These are phyloP conservation scores for Polygonum aviculare DNA, from an alignment of 148 eudicot species.

Conservation along the genomic window DNA sequence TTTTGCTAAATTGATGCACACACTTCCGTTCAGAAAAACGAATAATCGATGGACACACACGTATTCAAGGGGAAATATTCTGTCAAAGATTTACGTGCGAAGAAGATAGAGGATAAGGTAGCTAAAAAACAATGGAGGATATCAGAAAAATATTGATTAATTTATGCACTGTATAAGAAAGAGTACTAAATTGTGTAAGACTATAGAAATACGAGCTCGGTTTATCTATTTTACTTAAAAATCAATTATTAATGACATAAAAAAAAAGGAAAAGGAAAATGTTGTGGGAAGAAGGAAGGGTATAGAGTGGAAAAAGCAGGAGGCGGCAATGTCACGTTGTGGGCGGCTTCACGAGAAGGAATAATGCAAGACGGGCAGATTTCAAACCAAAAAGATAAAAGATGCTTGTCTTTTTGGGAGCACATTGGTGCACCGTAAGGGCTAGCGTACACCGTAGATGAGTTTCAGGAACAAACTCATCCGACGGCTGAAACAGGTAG, in stretches of 20 bases:
- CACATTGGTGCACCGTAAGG: not conserved
- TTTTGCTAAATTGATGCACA: not conserved
- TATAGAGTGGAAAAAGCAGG: not conserved
- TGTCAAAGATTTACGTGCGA: not conserved
- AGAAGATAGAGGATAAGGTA: too few species aligned
- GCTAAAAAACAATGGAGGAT: too few species aligned
- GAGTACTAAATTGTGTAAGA: too few species aligned
- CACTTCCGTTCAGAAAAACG: too few species aligned
- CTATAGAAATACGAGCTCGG: not conserved
- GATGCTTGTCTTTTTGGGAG: conserved; percentile 6
- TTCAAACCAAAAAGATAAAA: not conserved
- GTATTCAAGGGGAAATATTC: too few species aligned
- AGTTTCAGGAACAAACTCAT: not conserved
- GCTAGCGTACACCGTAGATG: not conserved
- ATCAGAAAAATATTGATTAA: too few species aligned
- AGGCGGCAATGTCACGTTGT: not conserved
- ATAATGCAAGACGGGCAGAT: not conserved
- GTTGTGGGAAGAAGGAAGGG: not conserved
- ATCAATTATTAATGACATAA: not conserved
- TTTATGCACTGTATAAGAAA: too few species aligned
- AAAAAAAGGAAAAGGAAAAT: not conserved
- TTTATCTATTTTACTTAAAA: too few species aligned
- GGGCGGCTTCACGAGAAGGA: not conserved
- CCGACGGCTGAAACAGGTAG: not conserved
- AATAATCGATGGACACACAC: too few species aligned